Base-by-base conservation (phyloP, 1,284 basidiomycete genomes). In the Cryptococcus hybrid region DNA sequence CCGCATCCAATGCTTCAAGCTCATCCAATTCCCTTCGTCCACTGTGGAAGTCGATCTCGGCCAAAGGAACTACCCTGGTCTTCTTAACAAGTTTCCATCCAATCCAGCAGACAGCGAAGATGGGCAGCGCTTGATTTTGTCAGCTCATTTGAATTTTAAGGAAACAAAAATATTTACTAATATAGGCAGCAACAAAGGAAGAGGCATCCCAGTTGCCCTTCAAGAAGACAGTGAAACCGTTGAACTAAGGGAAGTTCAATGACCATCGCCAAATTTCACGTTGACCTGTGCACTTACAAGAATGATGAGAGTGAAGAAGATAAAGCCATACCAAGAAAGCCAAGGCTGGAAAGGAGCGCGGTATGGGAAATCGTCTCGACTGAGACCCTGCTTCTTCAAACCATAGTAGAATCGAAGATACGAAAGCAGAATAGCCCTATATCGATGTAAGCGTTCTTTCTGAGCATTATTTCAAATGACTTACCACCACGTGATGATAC, bases 351-450 rank as follows among this genome's bases (percentile, higher is more conserved):
- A 69, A 77, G 83, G 55, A 75, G 84, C 84, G 73, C 56, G 82
- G 84, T 80, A 90, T 44, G 71, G 81, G 73, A 77, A 84, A 66
- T 68, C 70, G 53, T 71, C 80, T 63, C 88, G 82, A 64, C 82
- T 79, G 61, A 85, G 75, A 30, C 83, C 84, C 66, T 88, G 86
- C 39, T 65, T 75, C 68, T 80, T 82, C 69, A 84, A 73, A 30
- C 85, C 87, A 62, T 83, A 81, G 76, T 85, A 84, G 83, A 90
- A 92, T 74, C 82, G 84, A 54, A 89, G 71, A 76, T 88, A 91
- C 3, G 87, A 86, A 44, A 87, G 56, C 67, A 87, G 85, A 75
- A 91, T 89, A 52, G 83, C 74, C 66, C 70, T 82, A 65, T 63
- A 67, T 12, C 9, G 35, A 55, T 58, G 58, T 74, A 49, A 62